Percentiles rank a stretch among this genome's conserved stretches.
Conservation (phyloP, 1,284 basidiomycete genomes). For the Puccinia triticina region DNA sequence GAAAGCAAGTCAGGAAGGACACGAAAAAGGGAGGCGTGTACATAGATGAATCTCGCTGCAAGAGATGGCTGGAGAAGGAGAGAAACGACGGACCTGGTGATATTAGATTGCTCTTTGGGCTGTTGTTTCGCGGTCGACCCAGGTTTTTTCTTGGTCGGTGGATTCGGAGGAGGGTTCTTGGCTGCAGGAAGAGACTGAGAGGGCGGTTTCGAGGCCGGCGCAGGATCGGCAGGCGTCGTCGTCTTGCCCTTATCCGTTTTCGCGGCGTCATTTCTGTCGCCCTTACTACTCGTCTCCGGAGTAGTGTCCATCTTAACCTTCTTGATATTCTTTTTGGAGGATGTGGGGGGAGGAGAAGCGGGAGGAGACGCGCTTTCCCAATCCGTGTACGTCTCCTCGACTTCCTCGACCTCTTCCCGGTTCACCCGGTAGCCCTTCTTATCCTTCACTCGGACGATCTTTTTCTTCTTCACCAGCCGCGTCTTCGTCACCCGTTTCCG, state of each 20-base stretch:
- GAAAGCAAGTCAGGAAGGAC: background rate
- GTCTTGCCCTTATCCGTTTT: background rate
- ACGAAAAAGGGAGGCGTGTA: background rate
- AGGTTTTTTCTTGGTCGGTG: conserved; percentile 9
- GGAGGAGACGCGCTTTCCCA: background rate
- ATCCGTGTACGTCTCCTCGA: conserved; percentile 48
- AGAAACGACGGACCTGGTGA: conserved; percentile 8
- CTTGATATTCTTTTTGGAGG: background rate
- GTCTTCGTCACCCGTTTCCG: conserved; percentile 47
- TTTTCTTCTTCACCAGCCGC: conserved; percentile 43
- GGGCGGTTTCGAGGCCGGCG: background rate
- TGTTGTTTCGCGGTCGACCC: background rate
- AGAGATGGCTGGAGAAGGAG: no score
- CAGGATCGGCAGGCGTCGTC: background rate
- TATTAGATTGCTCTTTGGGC: conserved; percentile 29
- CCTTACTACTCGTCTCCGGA: no score
- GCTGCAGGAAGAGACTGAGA: background rate
- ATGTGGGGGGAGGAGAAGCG: background rate
- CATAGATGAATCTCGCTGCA: no score
- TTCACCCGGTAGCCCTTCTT: conserved; percentile 42
- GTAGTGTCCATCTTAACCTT: background rate
- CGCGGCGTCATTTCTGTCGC: no score
- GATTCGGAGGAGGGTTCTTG: background rate
- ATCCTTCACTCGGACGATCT: conserved; percentile 44
- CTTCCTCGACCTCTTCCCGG: conserved; percentile 45